Conservation (phyloP, 805 yeast genomes). For the Nematodospora valgi region DNA sequence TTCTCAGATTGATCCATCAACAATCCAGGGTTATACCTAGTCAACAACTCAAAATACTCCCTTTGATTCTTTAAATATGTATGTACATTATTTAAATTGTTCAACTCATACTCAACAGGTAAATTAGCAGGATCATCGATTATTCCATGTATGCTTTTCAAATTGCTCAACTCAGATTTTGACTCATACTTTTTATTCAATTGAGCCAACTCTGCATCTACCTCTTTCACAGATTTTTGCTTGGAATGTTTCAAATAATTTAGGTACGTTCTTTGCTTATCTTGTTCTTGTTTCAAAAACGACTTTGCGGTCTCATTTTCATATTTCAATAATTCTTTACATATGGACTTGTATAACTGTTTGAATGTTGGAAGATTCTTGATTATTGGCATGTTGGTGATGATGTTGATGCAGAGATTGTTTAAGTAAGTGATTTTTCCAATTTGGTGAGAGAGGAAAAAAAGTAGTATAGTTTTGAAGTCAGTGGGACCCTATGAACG, state of each 20-base stretch:
- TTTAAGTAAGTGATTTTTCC: neutral
- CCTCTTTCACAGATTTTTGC: constrained; percentile 24
- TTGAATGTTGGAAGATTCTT: constrained; percentile 10
- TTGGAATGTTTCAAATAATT: constrained; percentile 48
- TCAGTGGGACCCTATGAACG: no score
- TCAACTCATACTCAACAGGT: constrained; percentile 10
- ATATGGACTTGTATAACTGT: constrained; percentile 20
- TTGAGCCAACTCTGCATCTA: constrained; percentile 26
- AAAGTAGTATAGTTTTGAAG: no score
- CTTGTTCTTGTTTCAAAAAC: constrained; percentile 38
- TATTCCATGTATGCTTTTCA: neutral
- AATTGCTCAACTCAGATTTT: neutral
- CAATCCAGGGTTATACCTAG: constrained; percentile 83
- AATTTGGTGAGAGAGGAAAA: neutral
- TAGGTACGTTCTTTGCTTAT: constrained; percentile 44
- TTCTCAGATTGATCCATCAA: constrained; percentile 75
- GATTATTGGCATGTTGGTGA: no score
- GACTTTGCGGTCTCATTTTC: constrained; percentile 32
- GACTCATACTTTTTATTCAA: constrained; percentile 2
- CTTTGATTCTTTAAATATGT: constrained; percentile 70
- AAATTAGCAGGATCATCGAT: neutral
- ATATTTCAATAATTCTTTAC: constrained; percentile 38
- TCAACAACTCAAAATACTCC: constrained; percentile 71
- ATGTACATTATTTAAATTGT: constrained; percentile 56
- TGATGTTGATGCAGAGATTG: constrained; percentile 4